Evolutionary conservation across 768 basidiomycete species (phyloP), one percentile per base, ranked within the genome.

Genomic region (Xerocomellus intermedius): DNA sequence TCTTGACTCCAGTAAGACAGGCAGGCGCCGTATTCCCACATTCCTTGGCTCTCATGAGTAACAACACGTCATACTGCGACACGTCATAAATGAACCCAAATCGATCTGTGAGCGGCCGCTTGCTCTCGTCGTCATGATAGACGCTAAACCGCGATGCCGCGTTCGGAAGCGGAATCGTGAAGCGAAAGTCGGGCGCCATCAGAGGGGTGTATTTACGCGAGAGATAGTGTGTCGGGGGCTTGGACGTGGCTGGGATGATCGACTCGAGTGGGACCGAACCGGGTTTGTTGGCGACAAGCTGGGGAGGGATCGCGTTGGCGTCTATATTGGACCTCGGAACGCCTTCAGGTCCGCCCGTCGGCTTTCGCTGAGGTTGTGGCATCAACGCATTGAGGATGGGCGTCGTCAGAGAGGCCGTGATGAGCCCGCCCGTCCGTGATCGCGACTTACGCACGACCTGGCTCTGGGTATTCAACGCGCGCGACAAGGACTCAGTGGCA

Each of bases 71-170:
- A 62, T 93, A 91, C 61, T 84, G 80, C 3, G 85, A 83, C 1
- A 93, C 81, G 60, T 94, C 91, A 55, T 94, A 94, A 70, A 94
- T 86, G 74, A 95, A 95, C 0, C 94, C 94, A 63, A 87, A 95
- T 6, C 91, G 84, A 57, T 95, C 94, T 19, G 91, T 92, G 53
- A 94, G 73, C 4, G 82, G 82, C 45, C 82, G 76, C 48, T 80
- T 78, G 53, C 73, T 78, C 59, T 78, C 76, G 35, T 82, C 81
- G 42, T 78, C 77, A 19, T 76, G 76, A 47, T 81, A 77, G 19
- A 78, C 71, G 17, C 73, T 77, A 60, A 81, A 82, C 38, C 79
- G 76, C 43, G 83, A 82, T 0, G 84, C 82, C 8, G 82, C 75
- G 55, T 82, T 79, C 0, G 78, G 65, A 63, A 71, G 83, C 3